Conservation (phyloP, 345 rosid species). For the Citrus sp. region DNA sequence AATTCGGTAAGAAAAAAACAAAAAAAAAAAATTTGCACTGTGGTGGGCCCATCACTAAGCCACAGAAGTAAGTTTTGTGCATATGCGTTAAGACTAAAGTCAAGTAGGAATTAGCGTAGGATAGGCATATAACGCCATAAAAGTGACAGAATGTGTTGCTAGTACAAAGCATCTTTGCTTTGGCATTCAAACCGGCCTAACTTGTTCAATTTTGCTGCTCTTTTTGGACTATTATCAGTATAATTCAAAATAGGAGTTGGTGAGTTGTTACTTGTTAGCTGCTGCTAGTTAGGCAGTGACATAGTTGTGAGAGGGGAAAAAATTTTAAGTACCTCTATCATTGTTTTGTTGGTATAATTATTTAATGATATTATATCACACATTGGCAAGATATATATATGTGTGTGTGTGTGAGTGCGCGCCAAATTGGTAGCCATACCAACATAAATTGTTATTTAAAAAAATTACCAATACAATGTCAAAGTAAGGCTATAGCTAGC, state of each 20-base stretch:
- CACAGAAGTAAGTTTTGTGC: no score
- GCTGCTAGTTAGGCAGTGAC: background rate
- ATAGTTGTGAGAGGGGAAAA: background rate
- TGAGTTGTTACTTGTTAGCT: background rate
- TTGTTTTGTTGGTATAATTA: no score
- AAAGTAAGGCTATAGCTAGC: background rate
- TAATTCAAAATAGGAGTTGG: background rate
- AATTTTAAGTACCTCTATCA: no score
- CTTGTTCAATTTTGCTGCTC: background rate
- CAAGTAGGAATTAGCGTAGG: background rate
- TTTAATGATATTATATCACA: no score
- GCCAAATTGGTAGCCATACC: background rate
- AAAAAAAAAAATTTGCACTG: no score
- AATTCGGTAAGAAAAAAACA: no score
- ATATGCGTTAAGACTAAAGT: background rate
- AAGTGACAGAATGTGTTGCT: background rate
- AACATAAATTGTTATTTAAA: background rate
- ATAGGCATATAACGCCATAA: background rate
- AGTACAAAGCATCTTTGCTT: conserved; percentile 7
- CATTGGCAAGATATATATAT: fast-evolving
- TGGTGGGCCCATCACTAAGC: no score
- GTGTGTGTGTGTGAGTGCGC: no score
- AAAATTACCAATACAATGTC: background rate
- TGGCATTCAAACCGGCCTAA: background rate
- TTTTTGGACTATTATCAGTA: background rate